Evolutionary conservation across 2,329 filamentous ascomycete species (phyloP).

Genomic region (Aspergillus puulaauensis): DNA sequence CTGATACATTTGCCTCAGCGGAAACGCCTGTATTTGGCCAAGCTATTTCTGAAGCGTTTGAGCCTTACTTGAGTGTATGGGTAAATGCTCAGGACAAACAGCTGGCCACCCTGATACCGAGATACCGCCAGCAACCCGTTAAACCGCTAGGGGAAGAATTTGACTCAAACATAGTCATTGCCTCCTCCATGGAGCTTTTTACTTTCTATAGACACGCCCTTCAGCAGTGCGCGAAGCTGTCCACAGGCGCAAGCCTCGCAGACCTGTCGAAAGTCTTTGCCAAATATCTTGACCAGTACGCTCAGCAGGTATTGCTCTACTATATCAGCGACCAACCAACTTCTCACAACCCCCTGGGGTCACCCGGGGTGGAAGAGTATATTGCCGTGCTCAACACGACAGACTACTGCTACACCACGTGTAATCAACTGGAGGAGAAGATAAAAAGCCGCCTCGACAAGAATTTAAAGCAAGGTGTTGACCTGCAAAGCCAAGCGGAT

Average conservation of each 20-base stretch:
- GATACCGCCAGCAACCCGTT: constrained; percentile 79
- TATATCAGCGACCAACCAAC: constrained; percentile 63
- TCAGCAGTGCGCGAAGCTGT: constrained; percentile 93
- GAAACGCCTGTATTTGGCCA: constrained; percentile 78
- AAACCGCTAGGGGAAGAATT: constrained; percentile 88
- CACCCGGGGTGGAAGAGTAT: constrained; percentile 66
- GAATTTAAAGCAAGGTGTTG: constrained; percentile 72
- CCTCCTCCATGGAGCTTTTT: constrained; percentile 94
- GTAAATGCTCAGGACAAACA: constrained; percentile 94
- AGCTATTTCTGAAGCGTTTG: constrained; percentile 92
- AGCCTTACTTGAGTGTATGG: constrained; percentile 95
- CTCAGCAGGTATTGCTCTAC: constrained; percentile 82
- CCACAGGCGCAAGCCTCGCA: constrained; percentile 80
- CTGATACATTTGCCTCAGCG: constrained; percentile 84
- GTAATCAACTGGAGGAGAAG: constrained; percentile 89
- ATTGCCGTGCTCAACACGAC: constrained; percentile 91
- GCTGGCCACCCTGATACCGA: constrained; percentile 78
- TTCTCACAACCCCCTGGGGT: constrained; percentile 53
- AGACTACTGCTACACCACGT: constrained; percentile 94
- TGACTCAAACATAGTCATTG: constrained; percentile 81
- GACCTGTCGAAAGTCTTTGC: constrained; percentile 83
- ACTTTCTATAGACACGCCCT: constrained; percentile 93
- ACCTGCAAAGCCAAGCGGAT: constrained; percentile 90
- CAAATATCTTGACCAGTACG: constrained; percentile 93
- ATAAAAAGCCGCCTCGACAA: constrained; percentile 87